phyloP scores from a whole-genome alignment of 495 filamentous ascomycete genomes.

The Neurospora sp. region DNA sequence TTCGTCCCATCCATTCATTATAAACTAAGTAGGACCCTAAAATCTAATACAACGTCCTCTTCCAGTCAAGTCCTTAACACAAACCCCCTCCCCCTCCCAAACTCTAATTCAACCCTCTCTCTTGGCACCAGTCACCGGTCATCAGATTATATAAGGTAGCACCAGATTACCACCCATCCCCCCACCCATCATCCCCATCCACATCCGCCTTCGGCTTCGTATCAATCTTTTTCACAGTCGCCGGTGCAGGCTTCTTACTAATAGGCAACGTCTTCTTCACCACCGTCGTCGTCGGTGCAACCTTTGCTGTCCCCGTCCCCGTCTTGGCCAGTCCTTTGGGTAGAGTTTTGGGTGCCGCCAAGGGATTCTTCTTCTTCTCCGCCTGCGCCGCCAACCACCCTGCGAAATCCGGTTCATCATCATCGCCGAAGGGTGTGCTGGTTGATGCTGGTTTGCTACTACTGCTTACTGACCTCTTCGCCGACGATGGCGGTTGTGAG shows the following conservation, averaged over 20 bases:
- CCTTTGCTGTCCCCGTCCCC: constrained; percentile 30
- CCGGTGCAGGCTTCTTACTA: background rate
- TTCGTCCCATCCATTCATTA: background rate
- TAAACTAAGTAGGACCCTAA: background rate
- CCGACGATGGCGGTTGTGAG: constrained; percentile 24
- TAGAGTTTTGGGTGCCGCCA: no score
- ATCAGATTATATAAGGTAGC: background rate
- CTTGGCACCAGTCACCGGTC: background rate
- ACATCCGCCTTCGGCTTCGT: constrained; percentile 27
- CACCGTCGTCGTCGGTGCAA: constrained; percentile 11
- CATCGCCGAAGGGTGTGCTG: constrained; percentile 59
- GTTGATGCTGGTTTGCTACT: constrained; percentile 11
- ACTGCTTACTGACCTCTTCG: constrained; percentile 12
- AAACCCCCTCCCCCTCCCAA: background rate
- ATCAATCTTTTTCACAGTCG: background rate
- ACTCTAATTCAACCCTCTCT: background rate
- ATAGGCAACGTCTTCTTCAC: constrained; percentile 10
- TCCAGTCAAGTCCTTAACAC: no score
- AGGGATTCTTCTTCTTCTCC: constrained; percentile 48
- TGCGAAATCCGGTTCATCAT: constrained; percentile 84
- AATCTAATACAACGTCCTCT: no score
- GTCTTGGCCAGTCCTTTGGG: constrained; percentile 63
- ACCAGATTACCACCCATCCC: constrained; percentile 48
- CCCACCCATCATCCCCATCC: constrained; percentile 54
- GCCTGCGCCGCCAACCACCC: constrained; percentile 83